These are phyloP conservation scores for Bonia amplexicaulis DNA, from an alignment of 176 grass and related monocot genomes.

Conservation along the genomic window DNA sequence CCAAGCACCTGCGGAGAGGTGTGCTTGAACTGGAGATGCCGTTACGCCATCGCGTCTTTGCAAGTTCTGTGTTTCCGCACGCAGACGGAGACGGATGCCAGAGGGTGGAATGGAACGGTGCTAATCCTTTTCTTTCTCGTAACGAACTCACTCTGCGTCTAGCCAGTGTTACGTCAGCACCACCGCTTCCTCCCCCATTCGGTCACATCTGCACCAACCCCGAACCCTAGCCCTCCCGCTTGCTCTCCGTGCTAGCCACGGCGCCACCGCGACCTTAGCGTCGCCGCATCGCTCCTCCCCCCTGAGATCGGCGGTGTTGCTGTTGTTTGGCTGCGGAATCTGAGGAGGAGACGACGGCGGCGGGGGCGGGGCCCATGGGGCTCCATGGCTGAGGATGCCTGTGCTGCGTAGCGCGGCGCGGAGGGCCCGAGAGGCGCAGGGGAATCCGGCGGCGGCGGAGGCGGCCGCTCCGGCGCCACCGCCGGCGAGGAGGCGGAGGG, in stretches of 20 bases:
- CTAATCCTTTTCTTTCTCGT: conserved; percentile 7
- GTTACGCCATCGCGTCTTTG: not conserved
- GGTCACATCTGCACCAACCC: conserved; percentile 24
- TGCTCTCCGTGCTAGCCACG: conserved; percentile 19
- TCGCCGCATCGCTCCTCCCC: conserved; percentile 6
- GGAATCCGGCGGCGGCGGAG: conserved; percentile 35
- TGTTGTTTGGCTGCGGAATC: conserved; percentile 26
- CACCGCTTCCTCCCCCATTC: conserved; percentile 4
- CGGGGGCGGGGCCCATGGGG: conserved; percentile 20
- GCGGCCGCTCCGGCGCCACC: conserved; percentile 13
- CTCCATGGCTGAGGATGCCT: conserved; percentile 75
- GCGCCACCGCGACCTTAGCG: conserved; percentile 9
- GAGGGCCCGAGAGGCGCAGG: conserved; percentile 69
- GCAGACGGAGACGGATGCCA: not conserved
- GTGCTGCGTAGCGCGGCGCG: conserved; percentile 58
- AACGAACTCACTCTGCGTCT: conserved; percentile 6
- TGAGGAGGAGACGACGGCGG: conserved; percentile 3
- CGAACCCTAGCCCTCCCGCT: conserved; percentile 37
- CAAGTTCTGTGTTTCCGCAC: not conserved
- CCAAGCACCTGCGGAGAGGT: too few species aligned
- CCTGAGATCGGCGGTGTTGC: conserved; percentile 37
- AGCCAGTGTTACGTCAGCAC: conserved; percentile 37
- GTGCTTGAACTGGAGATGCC: not conserved
- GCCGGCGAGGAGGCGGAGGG: conserved; percentile 37
- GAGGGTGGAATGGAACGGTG: not conserved